phyloP scores from a whole-genome alignment of 257 asterid species.

The Plantago ovata region DNA sequence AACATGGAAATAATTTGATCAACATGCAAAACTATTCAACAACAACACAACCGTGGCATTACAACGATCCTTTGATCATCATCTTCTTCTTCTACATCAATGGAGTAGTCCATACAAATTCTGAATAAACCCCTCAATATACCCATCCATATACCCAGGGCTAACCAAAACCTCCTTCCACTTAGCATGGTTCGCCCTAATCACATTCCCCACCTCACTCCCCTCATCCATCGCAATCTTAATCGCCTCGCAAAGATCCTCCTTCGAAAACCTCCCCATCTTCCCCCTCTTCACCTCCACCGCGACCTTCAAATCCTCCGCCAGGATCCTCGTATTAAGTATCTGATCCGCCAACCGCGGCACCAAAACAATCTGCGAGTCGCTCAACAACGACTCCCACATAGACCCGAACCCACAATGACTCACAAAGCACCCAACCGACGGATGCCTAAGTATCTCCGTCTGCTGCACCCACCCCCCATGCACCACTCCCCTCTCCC shows the following conservation, averaged over 20 bases:
- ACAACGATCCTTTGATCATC: no score
- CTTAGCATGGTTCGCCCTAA: conserved; percentile 45
- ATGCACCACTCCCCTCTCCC: conserved; percentile 48
- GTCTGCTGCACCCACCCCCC: conserved; percentile 78
- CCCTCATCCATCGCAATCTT: conserved; percentile 48
- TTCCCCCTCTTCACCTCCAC: conserved; percentile 73
- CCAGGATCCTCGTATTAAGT: conserved; percentile 59
- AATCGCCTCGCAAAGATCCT: conserved; percentile 54
- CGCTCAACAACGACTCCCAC: conserved; percentile 82
- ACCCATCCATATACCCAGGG: conserved; percentile 42
- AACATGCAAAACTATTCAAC: no score
- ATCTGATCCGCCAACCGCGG: conserved; percentile 71
- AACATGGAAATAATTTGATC: no score
- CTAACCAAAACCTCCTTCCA: conserved; percentile 45
- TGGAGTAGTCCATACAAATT: conserved; percentile 34
- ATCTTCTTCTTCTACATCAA: no score
- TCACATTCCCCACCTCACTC: conserved; percentile 40
- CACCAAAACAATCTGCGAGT: conserved; percentile 58
- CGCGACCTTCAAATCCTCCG: conserved; percentile 65
- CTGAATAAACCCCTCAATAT: conserved; percentile 43
- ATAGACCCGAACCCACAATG: conserved; percentile 88
- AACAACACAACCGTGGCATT: no score
- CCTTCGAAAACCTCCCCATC: conserved; percentile 58
- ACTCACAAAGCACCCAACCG: conserved; percentile 85
- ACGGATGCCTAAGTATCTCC: conserved; percentile 58